These are phyloP conservation scores for Tolypocladium paradoxum DNA, from an alignment of 2,329 filamentous ascomycete species.

Conservation along the genomic window DNA sequence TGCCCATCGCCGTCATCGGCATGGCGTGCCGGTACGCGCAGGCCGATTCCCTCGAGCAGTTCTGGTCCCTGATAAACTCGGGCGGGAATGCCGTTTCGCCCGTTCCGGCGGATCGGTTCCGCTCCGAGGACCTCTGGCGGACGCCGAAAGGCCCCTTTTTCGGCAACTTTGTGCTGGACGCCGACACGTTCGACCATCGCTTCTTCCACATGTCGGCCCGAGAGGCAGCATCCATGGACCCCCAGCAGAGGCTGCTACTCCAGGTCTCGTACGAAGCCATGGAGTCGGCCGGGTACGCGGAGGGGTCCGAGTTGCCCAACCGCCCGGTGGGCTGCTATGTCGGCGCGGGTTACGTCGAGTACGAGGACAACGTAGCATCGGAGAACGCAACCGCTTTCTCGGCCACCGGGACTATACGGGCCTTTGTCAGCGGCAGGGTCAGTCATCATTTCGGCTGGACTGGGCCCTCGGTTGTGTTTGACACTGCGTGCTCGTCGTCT, in stretches of 20 bases:
- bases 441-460: slow-evolving; percentile 24
- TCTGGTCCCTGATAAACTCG: slow-evolving; percentile 11
- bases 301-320: background rate
- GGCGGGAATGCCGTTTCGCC: slow-evolving; percentile 4
- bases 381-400: slow-evolving; percentile 19
- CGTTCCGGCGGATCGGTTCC: slow-evolving; percentile 7
- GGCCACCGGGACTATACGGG: slow-evolving; percentile 18
- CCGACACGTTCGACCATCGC: slow-evolving; percentile 10
- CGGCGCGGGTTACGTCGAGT: slow-evolving; percentile 11
- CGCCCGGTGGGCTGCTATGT: slow-evolving; percentile 13
- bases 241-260: slow-evolving; percentile 19
- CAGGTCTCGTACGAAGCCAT: slow-evolving; percentile 23
- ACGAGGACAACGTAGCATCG: slow-evolving; percentile 11
- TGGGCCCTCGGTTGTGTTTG: slow-evolving; percentile 21
- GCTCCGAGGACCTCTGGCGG: slow-evolving; percentile 5
- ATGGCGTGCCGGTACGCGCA: slow-evolving; percentile 11
- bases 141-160: slow-evolving; percentile 6
- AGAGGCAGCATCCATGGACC: slow-evolving; percentile 19
- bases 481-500: slow-evolving; percentile 27
- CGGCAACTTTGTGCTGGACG: slow-evolving; percentile 13
- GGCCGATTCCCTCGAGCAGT: slow-evolving; percentile 8
- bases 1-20: slow-evolving; percentile 13
- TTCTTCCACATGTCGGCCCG: slow-evolving; percentile 17
- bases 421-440: slow-evolving; percentile 21
- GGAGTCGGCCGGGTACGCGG: slow-evolving; percentile 9